Conservation (phyloP, 2,329 filamentous ascomycete genomes). For the Dothistroma pini region DNA sequence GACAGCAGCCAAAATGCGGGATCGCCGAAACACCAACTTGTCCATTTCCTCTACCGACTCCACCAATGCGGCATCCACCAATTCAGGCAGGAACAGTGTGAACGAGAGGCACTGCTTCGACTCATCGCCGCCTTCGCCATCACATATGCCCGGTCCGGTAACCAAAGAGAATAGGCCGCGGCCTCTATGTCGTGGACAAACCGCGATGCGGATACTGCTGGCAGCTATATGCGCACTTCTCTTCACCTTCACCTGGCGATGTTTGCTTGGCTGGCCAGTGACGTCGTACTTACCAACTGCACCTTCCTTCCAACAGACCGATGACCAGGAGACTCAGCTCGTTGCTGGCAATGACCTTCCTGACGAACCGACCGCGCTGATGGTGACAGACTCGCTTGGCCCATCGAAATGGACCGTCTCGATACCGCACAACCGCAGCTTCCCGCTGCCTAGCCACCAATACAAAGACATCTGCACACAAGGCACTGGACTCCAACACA, state of each 20-base stretch:
- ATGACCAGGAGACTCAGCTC: constrained; percentile 58
- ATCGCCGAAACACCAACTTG: constrained; percentile 46
- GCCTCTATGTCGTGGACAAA: constrained; percentile 11
- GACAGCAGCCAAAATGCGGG: constrained; percentile 38
- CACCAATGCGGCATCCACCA: constrained; percentile 67
- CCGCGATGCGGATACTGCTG: constrained; percentile 15
- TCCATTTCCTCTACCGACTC: constrained; percentile 56
- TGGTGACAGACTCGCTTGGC: constrained; percentile 63
- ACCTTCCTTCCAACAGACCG: background rate
- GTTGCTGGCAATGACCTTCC: constrained; percentile 64
- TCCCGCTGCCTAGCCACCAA: constrained; percentile 63
- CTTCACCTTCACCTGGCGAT: constrained; percentile 20
- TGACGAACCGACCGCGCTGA: constrained; percentile 67
- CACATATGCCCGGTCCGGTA: constrained; percentile 21
- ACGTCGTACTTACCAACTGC: background rate
- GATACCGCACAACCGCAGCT: constrained; percentile 63
- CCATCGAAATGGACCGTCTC: constrained; percentile 74
- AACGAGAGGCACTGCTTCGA: constrained; percentile 49
- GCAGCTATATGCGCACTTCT: constrained; percentile 16
- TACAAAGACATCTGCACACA: constrained; percentile 66
- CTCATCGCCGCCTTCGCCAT: constrained; percentile 23
- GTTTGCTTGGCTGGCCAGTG: constrained; percentile 11
- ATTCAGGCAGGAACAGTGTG: constrained; percentile 61
- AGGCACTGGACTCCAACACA: constrained; percentile 43
- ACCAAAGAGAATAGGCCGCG: constrained; percentile 21